Percentiles rank a stretch among this genome's conserved stretches.
These are phyloP conservation scores for Neobulgaria alba DNA, from an alignment of 2,329 filamentous ascomycete genomes.

Conservation along the genomic window DNA sequence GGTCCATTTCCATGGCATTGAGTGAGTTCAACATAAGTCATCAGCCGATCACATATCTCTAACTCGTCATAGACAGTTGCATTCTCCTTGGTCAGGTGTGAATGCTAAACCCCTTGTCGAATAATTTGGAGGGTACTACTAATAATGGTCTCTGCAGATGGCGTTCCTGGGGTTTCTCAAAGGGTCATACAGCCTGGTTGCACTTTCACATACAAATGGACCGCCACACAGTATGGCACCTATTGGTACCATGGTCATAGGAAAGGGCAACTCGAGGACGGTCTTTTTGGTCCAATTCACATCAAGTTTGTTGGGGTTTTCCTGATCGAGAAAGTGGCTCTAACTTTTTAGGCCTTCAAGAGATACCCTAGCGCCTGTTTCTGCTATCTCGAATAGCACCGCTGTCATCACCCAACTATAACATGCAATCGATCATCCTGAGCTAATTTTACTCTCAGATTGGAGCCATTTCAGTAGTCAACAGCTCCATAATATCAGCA, in stretches of 20 bases:
- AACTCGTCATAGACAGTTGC: constrained; percentile 15
- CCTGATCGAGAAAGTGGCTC: background rate
- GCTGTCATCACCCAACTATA: constrained; percentile 3
- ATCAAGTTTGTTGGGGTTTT: constrained; percentile 13
- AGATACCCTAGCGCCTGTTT: constrained; percentile 7
- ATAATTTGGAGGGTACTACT: background rate
- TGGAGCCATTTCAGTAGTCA: constrained; percentile 17
- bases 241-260: constrained; percentile 33
- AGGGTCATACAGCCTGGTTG: constrained; percentile 34
- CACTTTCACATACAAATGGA: constrained; percentile 33
- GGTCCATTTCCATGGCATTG: constrained; percentile 35
- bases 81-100: constrained; percentile 26
- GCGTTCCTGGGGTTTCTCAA: constrained; percentile 33
- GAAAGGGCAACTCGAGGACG: constrained; percentile 23
- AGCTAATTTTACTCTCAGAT: constrained; percentile 13
- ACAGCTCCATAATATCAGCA: constrained; percentile 5
- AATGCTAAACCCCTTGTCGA: too few species aligned
- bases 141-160: constrained; percentile 25
- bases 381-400: constrained; percentile 10
- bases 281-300: constrained; percentile 25
- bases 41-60: constrained; percentile 12
- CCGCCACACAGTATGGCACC: constrained; percentile 31
- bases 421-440: constrained; percentile 7
- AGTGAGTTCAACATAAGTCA: constrained; percentile 4
- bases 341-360: constrained; percentile 6